phyloP scores from a whole-genome alignment of 495 filamentous ascomycete genomes.

The Neurospora terricola region DNA sequence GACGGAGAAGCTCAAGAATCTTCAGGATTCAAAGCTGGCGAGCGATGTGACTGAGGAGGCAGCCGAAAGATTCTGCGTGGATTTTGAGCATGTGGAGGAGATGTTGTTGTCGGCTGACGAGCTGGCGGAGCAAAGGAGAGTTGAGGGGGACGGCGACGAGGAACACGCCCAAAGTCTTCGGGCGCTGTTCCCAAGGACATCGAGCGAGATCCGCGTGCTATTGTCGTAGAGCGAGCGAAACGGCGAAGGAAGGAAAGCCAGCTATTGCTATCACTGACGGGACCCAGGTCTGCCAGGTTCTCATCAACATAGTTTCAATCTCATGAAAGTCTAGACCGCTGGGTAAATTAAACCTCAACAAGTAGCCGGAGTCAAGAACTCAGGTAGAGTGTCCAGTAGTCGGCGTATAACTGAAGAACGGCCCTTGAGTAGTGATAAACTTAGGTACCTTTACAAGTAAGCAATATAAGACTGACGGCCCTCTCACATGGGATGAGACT shows the following conservation, averaged over 20 bases:
- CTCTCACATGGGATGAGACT: background rate
- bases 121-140: slow-evolving; percentile 26
- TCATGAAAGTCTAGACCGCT: background rate
- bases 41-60: slow-evolving; percentile 73
- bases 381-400: background rate
- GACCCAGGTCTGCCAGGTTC: background rate
- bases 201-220: slow-evolving; percentile 75
- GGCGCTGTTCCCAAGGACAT: slow-evolving; percentile 70
- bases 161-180: slow-evolving; percentile 43
- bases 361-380: background rate
- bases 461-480: background rate
- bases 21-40: slow-evolving; percentile 60
- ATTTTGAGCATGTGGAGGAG: slow-evolving; percentile 83
- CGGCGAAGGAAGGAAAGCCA: background rate
- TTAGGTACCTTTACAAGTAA: background rate
- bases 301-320: background rate
- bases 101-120: slow-evolving; percentile 38
- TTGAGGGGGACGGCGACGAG: slow-evolving; percentile 24
- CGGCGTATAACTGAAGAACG: background rate
- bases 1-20: slow-evolving; percentile 60
- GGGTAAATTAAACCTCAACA: background rate
- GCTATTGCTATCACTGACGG: background rate
- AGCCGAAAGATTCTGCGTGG: slow-evolving; percentile 74
- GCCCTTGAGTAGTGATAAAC: background rate
- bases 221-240: slow-evolving; percentile 35